Base-by-base conservation (phyloP, 352 stramenopile species). In the Phytopythium oedochilum region DNA sequence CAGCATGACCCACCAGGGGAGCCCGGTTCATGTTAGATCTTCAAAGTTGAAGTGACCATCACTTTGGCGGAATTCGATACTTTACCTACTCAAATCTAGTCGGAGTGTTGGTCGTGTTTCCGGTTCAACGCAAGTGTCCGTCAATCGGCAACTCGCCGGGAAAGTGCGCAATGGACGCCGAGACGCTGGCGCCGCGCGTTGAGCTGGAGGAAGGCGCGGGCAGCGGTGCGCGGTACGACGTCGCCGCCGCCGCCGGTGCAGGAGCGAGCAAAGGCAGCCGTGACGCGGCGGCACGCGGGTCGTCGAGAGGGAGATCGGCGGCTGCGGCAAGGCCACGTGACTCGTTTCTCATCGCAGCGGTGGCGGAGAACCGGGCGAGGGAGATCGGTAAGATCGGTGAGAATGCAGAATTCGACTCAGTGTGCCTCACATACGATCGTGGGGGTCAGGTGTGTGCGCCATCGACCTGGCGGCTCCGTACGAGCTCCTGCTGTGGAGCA, bases 401-500 rank as follows among this genome's bases (percentile, higher is more conserved):
- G 7, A 20, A 68, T 2, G 34, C 22, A n/a, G 18, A 43, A 28
- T 31, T n/a, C 8, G 23, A 31, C n/a, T 48, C 15, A 38, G 10
- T 17, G 1, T 51, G 22, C 48, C 47, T 25, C 22, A 54, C 28
- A 8, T 3, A 9, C n/a, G 20, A 20, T 7, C 40, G 10, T 45
- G 31, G 5, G 25, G 17, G 5, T 8, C 34, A 78, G 83, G 83
- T 14, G 84, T 92, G 15, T 88, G 78, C 56, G 81, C 81, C 8
- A 76, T 92, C 28, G 83, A 92, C 51, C 70, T 92, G 48, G 57
- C 68, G 15, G 73, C 80, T 14, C 83, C 83, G 7, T 78, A 89
- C 42, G 83, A 92, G 53, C 48, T 92, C 17, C 54, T 92, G 9
- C 59, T 92, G 10, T 92, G 83, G 83, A 89, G 68, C 20, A 64